Conservation (phyloP, 768 basidiomycete genomes). For the Kwoniella dendrophila region DNA sequence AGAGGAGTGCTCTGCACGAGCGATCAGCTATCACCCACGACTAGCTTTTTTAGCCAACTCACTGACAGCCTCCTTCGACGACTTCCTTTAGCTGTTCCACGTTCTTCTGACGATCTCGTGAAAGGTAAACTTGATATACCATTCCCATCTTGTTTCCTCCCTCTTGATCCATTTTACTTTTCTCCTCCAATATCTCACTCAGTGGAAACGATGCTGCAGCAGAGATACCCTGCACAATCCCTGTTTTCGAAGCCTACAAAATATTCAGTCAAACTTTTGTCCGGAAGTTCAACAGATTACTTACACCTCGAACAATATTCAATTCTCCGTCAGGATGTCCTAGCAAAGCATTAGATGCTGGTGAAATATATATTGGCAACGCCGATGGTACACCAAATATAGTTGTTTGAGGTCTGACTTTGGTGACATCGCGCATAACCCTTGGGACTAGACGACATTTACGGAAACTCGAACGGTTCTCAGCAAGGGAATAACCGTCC, state of each 20-base stretch:
- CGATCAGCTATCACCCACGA: not conserved
- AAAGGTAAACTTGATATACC: constrained; percentile 69
- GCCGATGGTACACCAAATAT: constrained; percentile 54
- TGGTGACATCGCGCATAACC: constrained; percentile 52
- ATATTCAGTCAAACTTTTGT: constrained; percentile 15
- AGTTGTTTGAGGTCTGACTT: constrained; percentile 48
- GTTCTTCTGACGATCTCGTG: constrained; percentile 66
- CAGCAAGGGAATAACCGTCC: constrained; percentile 31
- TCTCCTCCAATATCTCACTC: constrained; percentile 54
- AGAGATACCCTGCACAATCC: constrained; percentile 55
- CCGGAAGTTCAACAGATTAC: constrained; percentile 2
- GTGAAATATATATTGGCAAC: constrained; percentile 58
- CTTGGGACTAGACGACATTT: constrained; percentile 54
- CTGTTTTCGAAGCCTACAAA: constrained; percentile 51
- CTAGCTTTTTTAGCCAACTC: too few relatives aligned
- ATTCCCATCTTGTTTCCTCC: constrained; percentile 46
- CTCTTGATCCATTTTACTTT: constrained; percentile 49
- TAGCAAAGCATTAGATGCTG: constrained; percentile 60
- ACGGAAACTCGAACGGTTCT: constrained; percentile 41
- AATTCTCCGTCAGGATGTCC: constrained; percentile 69
- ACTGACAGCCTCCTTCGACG: constrained; percentile 68
- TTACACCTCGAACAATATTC: constrained; percentile 61
- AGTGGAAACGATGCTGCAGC: constrained; percentile 53
- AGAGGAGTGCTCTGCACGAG: constrained; percentile 70
- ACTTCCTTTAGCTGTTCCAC: constrained; percentile 71